Percentiles rank a stretch among this genome's conserved stretches.
phyloP scores from a whole-genome alignment of 192 early-diverging fungal genomes.

The Linnemannia exigua region DNA sequence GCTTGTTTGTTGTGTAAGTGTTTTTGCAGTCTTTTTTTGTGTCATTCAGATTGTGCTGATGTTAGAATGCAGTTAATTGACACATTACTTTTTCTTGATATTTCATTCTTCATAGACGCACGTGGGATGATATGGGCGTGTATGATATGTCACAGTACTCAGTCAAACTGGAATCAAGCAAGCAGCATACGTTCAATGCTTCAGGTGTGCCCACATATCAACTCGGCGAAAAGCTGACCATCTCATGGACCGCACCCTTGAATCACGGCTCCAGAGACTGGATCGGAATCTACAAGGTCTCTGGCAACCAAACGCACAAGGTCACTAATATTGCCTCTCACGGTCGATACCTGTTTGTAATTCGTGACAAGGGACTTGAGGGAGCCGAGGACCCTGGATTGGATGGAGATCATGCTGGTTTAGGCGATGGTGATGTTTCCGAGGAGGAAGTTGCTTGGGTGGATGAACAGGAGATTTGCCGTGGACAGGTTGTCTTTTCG shows the following conservation, averaged over 20 bases:
- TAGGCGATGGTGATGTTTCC: slow-evolving; percentile 42
- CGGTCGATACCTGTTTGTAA: slow-evolving; percentile 77
- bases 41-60: background rate
- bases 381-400: slow-evolving; percentile 59
- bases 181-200: slow-evolving; percentile 6
- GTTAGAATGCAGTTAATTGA: background rate
- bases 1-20: slow-evolving; percentile 54
- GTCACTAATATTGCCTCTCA: slow-evolving; percentile 84
- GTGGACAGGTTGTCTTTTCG: slow-evolving; percentile 63
- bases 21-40: background rate
- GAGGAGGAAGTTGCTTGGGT: slow-evolving; percentile 50
- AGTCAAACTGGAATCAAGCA: slow-evolving; percentile 23
- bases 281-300: slow-evolving; percentile 92
- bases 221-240: slow-evolving; percentile 82
- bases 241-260: slow-evolving; percentile 80
- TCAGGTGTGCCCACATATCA: slow-evolving; percentile 54
- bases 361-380: slow-evolving; percentile 58
- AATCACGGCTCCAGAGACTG: slow-evolving; percentile 85
- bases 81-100: background rate
- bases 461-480: slow-evolving; percentile 45
- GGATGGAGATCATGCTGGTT: slow-evolving; percentile 59
- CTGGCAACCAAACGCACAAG: slow-evolving; percentile 78
- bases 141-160: slow-evolving; percentile 62
- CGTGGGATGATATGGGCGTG: slow-evolving; percentile 58
- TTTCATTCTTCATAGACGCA: slow-evolving; percentile 17